phyloP scores from a whole-genome alignment of 2,329 filamentous ascomycete genomes.

The Cladosporium sp. region DNA sequence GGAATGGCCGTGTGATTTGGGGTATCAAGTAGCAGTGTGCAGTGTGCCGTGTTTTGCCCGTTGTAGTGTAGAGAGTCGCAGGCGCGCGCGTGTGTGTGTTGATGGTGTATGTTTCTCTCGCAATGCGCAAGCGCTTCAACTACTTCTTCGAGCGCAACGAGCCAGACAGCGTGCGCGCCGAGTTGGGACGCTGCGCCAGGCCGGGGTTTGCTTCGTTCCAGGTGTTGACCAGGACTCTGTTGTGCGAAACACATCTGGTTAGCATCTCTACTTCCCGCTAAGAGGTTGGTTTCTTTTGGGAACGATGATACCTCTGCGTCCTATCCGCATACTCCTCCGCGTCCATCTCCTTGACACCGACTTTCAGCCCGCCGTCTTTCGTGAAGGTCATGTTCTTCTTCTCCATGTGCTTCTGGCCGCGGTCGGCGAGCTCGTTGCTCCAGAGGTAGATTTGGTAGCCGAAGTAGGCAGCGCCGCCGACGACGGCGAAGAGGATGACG shows the following conservation, averaged over 20 bases:
- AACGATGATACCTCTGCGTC: constrained; percentile 58
- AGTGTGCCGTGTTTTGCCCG: background rate
- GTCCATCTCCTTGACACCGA: constrained; percentile 69
- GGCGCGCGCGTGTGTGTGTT: background rate
- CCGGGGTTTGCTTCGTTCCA: constrained; percentile 45
- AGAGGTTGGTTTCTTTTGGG: too few species aligned
- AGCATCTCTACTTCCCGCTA: too few species aligned
- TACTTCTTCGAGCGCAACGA: constrained; percentile 15
- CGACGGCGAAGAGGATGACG: constrained; percentile 61
- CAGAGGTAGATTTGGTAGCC: constrained; percentile 72
- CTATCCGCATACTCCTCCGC: constrained; percentile 72
- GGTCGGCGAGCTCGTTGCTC: constrained; percentile 64
- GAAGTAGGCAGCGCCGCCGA: constrained; percentile 63
- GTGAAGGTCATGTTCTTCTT: constrained; percentile 75
- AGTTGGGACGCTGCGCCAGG: constrained; percentile 7
- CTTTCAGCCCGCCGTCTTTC: constrained; percentile 70
- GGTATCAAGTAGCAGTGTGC: background rate
- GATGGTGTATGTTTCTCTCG: background rate
- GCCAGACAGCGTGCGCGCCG: constrained; percentile 13
- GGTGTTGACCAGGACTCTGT: constrained; percentile 51
- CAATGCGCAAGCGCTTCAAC: background rate
- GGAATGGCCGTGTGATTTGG: background rate
- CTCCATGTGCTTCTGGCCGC: constrained; percentile 70
- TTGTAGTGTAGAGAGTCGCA: background rate
- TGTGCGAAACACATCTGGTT: background rate